Base-by-base conservation (phyloP, 1,284 basidiomycete species). In the Apiotrichum gracile region DNA sequence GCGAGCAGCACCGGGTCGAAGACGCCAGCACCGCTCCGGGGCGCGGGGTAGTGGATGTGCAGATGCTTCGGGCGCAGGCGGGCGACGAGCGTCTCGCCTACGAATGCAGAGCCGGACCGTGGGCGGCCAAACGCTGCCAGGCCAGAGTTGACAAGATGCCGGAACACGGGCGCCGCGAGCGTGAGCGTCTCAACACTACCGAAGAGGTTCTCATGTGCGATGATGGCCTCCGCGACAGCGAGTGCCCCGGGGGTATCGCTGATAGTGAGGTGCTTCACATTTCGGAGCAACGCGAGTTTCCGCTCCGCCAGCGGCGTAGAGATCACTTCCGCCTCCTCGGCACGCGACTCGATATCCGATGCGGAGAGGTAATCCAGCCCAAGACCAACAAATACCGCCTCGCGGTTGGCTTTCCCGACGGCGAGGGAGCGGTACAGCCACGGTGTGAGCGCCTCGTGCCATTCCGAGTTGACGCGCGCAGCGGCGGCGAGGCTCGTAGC, bases 1-100 rank as follows among this genome's bases (percentile, higher is more conserved):
- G 57, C 45, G 25, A 59, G 54, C 4, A 55, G 41, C 6, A 59
- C 57, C 5, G 57, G 57, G 25, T 59, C 57, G 24, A 59, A 56
- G 12, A 52, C 42, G 26, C 45, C 40, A 16, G 41, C 46, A 5
- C 40, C 25, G 5, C n/a, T 26, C 9, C 41, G 44, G 1, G 54
- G 40, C 0, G 51, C 22, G 4, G 57, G 57, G 25, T 51, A 59
- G 40, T 51, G 27, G 31, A 59, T 51, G 16, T 35, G 44, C 4
- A 59, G 22, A 5, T 22, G 46, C 7, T 42, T 39, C 2, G 57
- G 57, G n/a, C 38, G 42, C 10, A 59, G 51, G n/a, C 38, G 44
- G 2, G 54, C 46, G 16, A 59, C 51, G 13, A 59, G 57, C 25
- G 51, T 53, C 42, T 59, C 57, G 33, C 54, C 54, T 6, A 59